These are phyloP conservation scores for Elaeis guineensis DNA, from an alignment of 176 grass and related monocot species.

Conservation along the genomic window DNA sequence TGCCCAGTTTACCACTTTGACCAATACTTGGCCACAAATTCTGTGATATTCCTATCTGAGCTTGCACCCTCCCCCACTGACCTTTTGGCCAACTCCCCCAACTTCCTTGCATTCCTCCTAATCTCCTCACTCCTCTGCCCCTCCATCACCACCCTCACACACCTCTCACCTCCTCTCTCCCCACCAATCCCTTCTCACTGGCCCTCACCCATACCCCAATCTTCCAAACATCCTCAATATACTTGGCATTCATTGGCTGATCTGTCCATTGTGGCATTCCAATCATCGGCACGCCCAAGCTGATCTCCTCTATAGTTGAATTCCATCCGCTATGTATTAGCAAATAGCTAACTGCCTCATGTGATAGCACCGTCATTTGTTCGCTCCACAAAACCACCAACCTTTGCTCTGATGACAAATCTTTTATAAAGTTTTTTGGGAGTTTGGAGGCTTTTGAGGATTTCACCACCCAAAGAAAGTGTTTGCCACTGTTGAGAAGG, in stretches of 20 bases:
- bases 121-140: not conserved
- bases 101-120: not conserved
- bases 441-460: not conserved
- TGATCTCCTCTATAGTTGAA: constrained; percentile 6
- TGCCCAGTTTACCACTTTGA: too few relatives aligned
- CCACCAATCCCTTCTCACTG: not conserved
- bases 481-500: constrained; percentile 32
- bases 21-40: not conserved
- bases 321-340: constrained; percentile 16
- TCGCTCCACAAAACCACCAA: constrained; percentile 4
- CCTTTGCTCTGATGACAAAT: not conserved
- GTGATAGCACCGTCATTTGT: not conserved
- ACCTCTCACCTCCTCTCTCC: not conserved
- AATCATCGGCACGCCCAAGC: constrained; percentile 5
- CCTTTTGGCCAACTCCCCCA: not conserved
- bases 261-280: constrained; percentile 3
- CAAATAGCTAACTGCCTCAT: constrained; percentile 9
- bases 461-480: constrained; percentile 33
- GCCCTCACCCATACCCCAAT: not conserved
- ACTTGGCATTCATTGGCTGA: constrained; percentile 17
- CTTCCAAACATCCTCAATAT: constrained; percentile 1
- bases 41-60: constrained; percentile 1
- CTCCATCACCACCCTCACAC: constrained; percentile 9
- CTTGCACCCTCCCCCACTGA: constrained; percentile 3
- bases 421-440: not conserved